Evolutionary conservation across 495 filamentous ascomycete genomes (phyloP).

Genomic region (Tuber umbilicatum): DNA sequence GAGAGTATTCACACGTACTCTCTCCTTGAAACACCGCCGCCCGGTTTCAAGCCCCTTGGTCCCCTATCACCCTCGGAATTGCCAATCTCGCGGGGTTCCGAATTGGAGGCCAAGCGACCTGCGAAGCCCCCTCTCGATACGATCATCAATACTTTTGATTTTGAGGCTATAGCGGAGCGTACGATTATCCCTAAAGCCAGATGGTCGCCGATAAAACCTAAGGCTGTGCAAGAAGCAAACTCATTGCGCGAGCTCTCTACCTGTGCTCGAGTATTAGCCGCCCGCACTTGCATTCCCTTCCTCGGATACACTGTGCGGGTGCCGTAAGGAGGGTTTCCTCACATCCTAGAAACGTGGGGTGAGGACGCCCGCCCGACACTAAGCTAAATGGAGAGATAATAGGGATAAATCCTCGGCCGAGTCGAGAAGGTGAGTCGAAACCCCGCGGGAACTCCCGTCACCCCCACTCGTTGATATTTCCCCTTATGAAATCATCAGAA

Average conservation of each 20-base stretch:
- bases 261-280: neutral
- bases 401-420: neutral
- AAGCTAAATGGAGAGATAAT: neutral
- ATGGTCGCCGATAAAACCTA: neutral
- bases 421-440: neutral
- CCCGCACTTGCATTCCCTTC: neutral
- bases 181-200: slow-evolving; percentile 63
- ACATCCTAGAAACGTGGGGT: neutral
- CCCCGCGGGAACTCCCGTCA: neutral
- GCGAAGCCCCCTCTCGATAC: slow-evolving; percentile 60
- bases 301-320: no score
- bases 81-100: neutral
- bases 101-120: neutral
- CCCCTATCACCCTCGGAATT: slow-evolving; percentile 15
- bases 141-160: slow-evolving; percentile 69
- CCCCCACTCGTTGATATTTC: neutral
- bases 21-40: slow-evolving; percentile 54
- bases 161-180: slow-evolving; percentile 57
- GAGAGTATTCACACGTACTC: slow-evolving; percentile 58
- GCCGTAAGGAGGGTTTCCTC: neutral
- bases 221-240: neutral
- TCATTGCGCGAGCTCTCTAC: neutral
- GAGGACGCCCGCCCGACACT: neutral
- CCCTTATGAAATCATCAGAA: neutral
- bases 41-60: slow-evolving; percentile 54